These are phyloP conservation scores for Ascodesmis nigricans DNA, from an alignment of 495 filamentous ascomycete genomes.

Conservation along the genomic window DNA sequence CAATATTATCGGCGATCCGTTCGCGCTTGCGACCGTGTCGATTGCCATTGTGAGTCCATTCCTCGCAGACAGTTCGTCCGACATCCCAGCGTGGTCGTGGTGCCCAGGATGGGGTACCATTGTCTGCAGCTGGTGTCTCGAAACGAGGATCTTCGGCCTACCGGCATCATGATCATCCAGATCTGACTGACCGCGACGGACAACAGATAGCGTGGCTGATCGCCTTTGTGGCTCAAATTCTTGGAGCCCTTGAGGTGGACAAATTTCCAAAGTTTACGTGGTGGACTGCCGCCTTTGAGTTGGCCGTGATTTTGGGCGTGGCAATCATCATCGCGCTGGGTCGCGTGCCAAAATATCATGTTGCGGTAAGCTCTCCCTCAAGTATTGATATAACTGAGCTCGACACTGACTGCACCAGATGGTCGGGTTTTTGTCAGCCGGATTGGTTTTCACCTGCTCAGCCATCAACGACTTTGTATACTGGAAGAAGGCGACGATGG, in stretches of 20 bases:
- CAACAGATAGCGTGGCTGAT: constrained; percentile 82
- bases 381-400: neutral
- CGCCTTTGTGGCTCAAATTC: constrained; percentile 62
- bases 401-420: constrained; percentile 26
- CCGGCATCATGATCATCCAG: neutral
- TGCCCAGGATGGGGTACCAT: too few species aligned
- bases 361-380: constrained; percentile 38
- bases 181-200: too few species aligned
- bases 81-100: too few species aligned
- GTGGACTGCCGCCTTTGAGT: constrained; percentile 72
- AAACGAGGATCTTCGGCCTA: too few species aligned
- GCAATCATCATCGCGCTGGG: constrained; percentile 62
- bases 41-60: constrained; percentile 53
- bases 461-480: constrained; percentile 69
- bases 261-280: constrained; percentile 67
- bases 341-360: constrained; percentile 62
- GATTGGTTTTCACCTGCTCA: constrained; percentile 61
- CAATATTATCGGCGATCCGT: constrained; percentile 87
- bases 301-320: constrained; percentile 60
- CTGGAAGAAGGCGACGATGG: constrained; percentile 39
- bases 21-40: constrained; percentile 81
- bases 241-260: constrained; percentile 36
- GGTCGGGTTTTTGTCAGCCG: constrained; percentile 64
- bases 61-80: too few species aligned
- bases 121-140: too few species aligned